phyloP scores from a whole-genome alignment of 1,139 yeast species.

The Hyphopichia pseudoburtonii region DNA sequence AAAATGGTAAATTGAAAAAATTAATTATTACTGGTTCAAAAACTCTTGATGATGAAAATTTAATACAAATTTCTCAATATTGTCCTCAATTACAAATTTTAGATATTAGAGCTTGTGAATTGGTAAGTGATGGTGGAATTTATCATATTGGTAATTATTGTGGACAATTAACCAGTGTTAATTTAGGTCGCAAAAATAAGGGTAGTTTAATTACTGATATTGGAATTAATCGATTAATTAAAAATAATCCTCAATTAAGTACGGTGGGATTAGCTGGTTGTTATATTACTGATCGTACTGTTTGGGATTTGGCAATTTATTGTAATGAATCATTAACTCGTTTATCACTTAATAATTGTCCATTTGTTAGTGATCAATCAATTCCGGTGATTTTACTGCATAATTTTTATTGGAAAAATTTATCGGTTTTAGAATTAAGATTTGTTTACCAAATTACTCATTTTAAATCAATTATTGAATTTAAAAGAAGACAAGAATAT shows the following conservation, averaged over 20 bases:
- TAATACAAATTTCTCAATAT: slow-evolving; percentile 49
- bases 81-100: slow-evolving; percentile 64
- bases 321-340: slow-evolving; percentile 61
- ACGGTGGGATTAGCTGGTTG: slow-evolving; percentile 94
- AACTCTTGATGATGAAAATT: slow-evolving; percentile 58
- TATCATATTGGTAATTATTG: slow-evolving; percentile 65
- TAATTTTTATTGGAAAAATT: slow-evolving; percentile 48
- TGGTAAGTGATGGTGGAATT: slow-evolving; percentile 72
- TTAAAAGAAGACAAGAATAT: slow-evolving; percentile 60
- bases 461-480: slow-evolving; percentile 64
- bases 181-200: slow-evolving; percentile 75
- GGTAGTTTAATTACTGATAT: slow-evolving; percentile 73
- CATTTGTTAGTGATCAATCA: slow-evolving; percentile 61
- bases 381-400: slow-evolving; percentile 55
- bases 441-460: slow-evolving; percentile 58
- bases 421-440: slow-evolving; percentile 78
- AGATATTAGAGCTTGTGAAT: slow-evolving; percentile 85
- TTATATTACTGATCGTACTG: slow-evolving; percentile 65
- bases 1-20: slow-evolving; percentile 44
- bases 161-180: slow-evolving; percentile 52
- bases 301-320: slow-evolving; percentile 75
- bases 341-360: slow-evolving; percentile 77
- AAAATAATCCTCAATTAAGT: slow-evolving; percentile 50
- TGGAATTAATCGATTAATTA: slow-evolving; percentile 58
- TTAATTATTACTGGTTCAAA: slow-evolving; percentile 77